Evolutionary conservation across 768 basidiomycete genomes (phyloP).

Genomic region (Lepiota subincarnata): DNA sequence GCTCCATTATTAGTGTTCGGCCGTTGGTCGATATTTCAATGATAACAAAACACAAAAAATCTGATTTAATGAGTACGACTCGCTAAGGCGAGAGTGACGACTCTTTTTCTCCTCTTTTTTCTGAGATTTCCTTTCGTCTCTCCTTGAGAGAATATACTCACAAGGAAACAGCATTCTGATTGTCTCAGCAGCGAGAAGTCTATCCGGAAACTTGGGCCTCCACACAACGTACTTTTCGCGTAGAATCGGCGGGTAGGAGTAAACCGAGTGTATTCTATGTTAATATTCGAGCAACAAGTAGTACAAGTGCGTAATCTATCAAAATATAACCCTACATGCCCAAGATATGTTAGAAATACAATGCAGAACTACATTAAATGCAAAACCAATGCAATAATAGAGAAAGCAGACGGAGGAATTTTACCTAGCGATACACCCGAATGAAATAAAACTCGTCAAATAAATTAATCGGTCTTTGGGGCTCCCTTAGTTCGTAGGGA

Average conservation of each 20-base stretch:
- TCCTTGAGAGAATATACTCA: neutral
- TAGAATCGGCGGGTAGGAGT: too few species aligned
- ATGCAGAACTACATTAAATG: neutral
- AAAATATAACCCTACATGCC: neutral
- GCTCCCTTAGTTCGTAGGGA: neutral
- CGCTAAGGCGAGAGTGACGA: slow-evolving; percentile 32
- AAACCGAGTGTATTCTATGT: neutral
- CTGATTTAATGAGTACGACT: slow-evolving; percentile 52
- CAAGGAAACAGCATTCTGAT: neutral
- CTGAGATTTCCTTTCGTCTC: slow-evolving; percentile 28
- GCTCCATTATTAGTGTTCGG: slow-evolving; percentile 10
- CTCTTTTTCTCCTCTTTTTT: slow-evolving; percentile 22
- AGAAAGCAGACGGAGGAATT: neutral
- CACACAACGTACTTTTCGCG: too few species aligned
- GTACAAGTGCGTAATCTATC: neutral
- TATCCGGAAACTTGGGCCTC: too few species aligned
- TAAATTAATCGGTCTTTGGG: slow-evolving; percentile 4
- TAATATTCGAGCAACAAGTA: neutral
- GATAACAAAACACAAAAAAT: slow-evolving; percentile 41
- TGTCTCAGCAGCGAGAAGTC: too few species aligned
- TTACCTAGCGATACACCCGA: neutral
- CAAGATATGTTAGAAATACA: slow-evolving; percentile 9
- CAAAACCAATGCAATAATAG: neutral
- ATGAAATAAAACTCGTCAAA: neutral
- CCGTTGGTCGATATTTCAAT: slow-evolving; percentile 24